Conservation (phyloP, 2,329 filamentous ascomycete species). For the Alternaria consortialis region DNA sequence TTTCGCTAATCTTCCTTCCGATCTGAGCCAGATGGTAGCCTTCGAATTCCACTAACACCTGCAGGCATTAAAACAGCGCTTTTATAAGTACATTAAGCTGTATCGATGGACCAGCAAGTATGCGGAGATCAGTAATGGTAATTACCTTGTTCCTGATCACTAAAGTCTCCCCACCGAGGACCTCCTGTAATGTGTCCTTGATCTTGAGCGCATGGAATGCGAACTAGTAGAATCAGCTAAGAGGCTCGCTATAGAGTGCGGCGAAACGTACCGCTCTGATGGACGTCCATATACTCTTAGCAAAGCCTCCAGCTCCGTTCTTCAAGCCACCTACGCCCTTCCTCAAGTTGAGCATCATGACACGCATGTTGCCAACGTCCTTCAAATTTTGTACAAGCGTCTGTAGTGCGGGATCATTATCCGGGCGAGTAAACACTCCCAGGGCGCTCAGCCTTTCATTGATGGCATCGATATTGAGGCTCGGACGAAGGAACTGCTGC, state of each 20-base stretch:
- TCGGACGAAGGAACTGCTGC: conserved; percentile 84
- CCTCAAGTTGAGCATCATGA: conserved; percentile 72
- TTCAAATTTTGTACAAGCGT: conserved; percentile 69
- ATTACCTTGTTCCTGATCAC: conserved; percentile 64
- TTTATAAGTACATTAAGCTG: background rate
- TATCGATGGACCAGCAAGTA: no score
- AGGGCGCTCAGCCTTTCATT: conserved; percentile 76
- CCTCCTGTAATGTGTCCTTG: conserved; percentile 67
- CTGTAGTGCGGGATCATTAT: conserved; percentile 68
- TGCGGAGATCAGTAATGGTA: fast-evolving
- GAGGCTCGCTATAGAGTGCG: no score
- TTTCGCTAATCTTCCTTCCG: conserved; percentile 75
- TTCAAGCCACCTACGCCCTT: conserved; percentile 74
- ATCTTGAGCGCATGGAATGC: conserved; percentile 75
- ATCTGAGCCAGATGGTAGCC: conserved; percentile 68
- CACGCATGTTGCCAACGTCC: conserved; percentile 78
- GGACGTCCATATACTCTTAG: conserved; percentile 76
- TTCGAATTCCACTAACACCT: conserved; percentile 70
- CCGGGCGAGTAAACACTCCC: conserved; percentile 69
- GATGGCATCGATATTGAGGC: conserved; percentile 72
- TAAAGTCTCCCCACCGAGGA: conserved; percentile 64
- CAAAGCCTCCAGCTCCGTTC: conserved; percentile 64
- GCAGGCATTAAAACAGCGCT: conserved; percentile 1
- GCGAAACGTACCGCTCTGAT: conserved; percentile 62
- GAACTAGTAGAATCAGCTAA: conserved; percentile 61